Conservation (phyloP, 1,284 basidiomycete species). For the Apiotrichum gamsii region DNA sequence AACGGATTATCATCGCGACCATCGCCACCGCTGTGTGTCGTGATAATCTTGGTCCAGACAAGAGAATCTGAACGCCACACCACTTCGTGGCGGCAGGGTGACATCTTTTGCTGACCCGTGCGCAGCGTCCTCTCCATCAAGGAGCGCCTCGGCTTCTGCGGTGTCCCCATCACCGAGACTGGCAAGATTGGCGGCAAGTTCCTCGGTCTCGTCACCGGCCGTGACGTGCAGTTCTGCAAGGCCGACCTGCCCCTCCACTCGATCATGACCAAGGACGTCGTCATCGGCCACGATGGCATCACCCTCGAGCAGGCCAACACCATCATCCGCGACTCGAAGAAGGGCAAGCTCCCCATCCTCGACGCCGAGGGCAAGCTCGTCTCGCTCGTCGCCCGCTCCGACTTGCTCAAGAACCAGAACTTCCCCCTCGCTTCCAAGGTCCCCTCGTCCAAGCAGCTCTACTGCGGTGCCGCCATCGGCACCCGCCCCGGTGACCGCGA, state of each 20-base stretch:
- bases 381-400: slow-evolving; percentile 88
- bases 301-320: slow-evolving; percentile 89
- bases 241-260: slow-evolving; percentile 63
- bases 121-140: slow-evolving; percentile 79
- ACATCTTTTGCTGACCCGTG: slow-evolving; percentile 5
- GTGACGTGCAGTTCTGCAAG: slow-evolving; percentile 91
- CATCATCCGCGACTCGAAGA: slow-evolving; percentile 93
- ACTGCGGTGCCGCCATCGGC: slow-evolving; percentile 94
- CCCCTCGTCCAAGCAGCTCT: slow-evolving; percentile 88
- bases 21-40: too few species aligned
- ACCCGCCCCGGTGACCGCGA: slow-evolving; percentile 85
- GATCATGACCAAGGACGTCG: slow-evolving; percentile 83
- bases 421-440: slow-evolving; percentile 93
- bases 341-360: slow-evolving; percentile 93
- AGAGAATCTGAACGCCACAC: too few species aligned
- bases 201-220: slow-evolving; percentile 91
- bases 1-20: neutral
- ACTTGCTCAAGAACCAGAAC: slow-evolving; percentile 95
- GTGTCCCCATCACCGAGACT: slow-evolving; percentile 93
- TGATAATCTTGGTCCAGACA: too few species aligned
- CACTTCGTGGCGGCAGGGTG: too few species aligned
- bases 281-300: slow-evolving; percentile 76
- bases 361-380: slow-evolving; percentile 68
- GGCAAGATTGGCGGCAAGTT: slow-evolving; percentile 84
- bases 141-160: slow-evolving; percentile 85